Percentiles rank a stretch among this genome's conserved stretches.
phyloP scores from a whole-genome alignment of 1,284 basidiomycete species.

The Austroboletus niveus region DNA sequence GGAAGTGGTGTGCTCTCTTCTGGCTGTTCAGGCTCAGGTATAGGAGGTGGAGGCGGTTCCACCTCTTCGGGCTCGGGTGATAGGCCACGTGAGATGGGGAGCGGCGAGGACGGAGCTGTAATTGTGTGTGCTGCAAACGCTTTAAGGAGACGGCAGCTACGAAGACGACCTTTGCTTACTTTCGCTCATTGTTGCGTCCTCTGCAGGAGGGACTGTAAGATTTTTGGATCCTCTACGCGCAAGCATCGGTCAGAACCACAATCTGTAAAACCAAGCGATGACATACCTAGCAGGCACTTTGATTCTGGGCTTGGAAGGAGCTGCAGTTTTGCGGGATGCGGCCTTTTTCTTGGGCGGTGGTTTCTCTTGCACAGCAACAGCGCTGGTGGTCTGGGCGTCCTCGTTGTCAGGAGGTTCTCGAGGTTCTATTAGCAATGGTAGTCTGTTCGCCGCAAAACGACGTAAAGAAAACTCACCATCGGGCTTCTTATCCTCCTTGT shows the following conservation, averaged over 20 bases:
- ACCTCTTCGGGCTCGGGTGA: slow-evolving; percentile 31
- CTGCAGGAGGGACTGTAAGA: slow-evolving; percentile 19
- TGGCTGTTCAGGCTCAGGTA: slow-evolving; percentile 43
- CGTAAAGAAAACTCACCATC: slow-evolving; percentile 28
- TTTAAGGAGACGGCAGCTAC: slow-evolving; percentile 1
- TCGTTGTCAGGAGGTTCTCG: slow-evolving; percentile 27
- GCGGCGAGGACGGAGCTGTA: slow-evolving; percentile 48
- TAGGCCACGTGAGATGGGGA: slow-evolving; percentile 26
- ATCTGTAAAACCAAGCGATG: not conserved
- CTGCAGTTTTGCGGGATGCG: slow-evolving; percentile 36
- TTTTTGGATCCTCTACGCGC: slow-evolving; percentile 19
- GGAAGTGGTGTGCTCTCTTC: slow-evolving; percentile 62
- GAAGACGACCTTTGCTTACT: slow-evolving; percentile 28
- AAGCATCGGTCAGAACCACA: not conserved
- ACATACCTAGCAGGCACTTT: slow-evolving; percentile 43
- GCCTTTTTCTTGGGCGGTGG: slow-evolving; percentile 39
- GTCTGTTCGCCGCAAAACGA: slow-evolving; percentile 7
- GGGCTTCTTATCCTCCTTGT: slow-evolving; percentile 36
- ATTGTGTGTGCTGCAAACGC: slow-evolving; percentile 35
- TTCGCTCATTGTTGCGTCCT: slow-evolving; percentile 44
- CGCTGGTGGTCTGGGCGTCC: slow-evolving; percentile 24
- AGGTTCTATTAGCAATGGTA: slow-evolving; percentile 30
- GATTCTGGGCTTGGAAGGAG: slow-evolving; percentile 35
- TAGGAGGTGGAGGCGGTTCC: slow-evolving; percentile 27
- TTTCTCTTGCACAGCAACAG: slow-evolving; percentile 24